A percentile compares a stretch with the other conserved stretches of the same genome.
phyloP scores from a whole-genome alignment of 257 asterid genomes.

The Henckelia pumila region DNA sequence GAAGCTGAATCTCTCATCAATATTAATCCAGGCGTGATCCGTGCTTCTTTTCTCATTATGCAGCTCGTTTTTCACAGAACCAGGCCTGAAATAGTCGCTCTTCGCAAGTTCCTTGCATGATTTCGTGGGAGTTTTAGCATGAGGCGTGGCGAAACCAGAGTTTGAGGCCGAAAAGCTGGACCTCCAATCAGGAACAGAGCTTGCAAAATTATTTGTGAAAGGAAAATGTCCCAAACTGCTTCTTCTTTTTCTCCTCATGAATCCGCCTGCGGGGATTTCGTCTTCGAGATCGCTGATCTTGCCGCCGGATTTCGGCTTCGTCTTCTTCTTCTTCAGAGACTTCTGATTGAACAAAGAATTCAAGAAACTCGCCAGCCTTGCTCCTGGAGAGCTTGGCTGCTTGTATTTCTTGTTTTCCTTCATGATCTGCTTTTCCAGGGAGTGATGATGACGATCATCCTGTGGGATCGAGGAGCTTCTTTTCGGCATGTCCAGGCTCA shows the following conservation, averaged over 20 bases:
- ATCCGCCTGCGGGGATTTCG: constrained; percentile 39
- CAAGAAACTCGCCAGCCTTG: constrained; percentile 62
- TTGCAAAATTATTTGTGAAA: constrained; percentile 17
- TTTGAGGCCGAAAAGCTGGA: constrained; percentile 29
- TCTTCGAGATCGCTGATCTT: constrained; percentile 39
- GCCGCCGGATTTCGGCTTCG: constrained; percentile 39
- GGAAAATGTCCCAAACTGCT: constrained; percentile 73
- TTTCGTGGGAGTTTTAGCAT: constrained; percentile 49
- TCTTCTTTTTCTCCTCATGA: constrained; percentile 55
- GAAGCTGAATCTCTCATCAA: constrained; percentile 31
- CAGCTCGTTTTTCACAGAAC: constrained; percentile 1
- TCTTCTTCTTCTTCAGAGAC: constrained; percentile 50
- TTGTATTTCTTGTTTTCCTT: constrained; percentile 48
- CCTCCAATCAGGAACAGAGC: constrained; percentile 22
- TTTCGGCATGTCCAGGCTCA: constrained; percentile 61
- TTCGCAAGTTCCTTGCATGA: constrained; percentile 33
- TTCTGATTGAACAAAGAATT: constrained; percentile 71
- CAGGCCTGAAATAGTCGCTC: constrained; percentile 19
- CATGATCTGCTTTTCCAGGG: constrained; percentile 30
- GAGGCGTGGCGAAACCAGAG: constrained; percentile 53
- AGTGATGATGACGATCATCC: too few relatives aligned
- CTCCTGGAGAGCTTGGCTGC: constrained; percentile 92
- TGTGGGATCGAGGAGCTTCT: constrained; percentile 33
- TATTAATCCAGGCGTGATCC: constrained; percentile 30
- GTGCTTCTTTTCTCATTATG: constrained; percentile 17